Evolutionary conservation across 2,329 filamentous ascomycete genomes (phyloP).

Genomic region (Leptographium radiaticola): DNA sequence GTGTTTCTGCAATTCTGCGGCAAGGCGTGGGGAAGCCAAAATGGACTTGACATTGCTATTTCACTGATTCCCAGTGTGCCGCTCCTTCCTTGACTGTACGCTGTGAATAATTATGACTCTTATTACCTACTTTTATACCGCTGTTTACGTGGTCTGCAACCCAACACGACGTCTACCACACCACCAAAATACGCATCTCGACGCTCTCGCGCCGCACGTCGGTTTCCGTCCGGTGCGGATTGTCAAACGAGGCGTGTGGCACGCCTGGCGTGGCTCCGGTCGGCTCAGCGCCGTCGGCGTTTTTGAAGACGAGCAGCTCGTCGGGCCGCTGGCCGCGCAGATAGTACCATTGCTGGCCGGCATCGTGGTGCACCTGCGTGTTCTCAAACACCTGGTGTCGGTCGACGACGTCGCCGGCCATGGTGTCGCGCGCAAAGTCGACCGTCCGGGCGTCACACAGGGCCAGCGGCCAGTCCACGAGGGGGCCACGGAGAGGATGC

Average conservation of each 20-base stretch:
- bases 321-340: conserved; percentile 10
- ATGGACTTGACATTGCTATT: too few relatives aligned
- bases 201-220: conserved; percentile 9
- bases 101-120: too few relatives aligned
- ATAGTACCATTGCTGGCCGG: conserved; percentile 12
- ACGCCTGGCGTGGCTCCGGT: conserved; percentile 6
- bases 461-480: conserved; percentile 14
- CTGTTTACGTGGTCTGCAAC: not conserved
- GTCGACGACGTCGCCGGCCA: conserved; percentile 13
- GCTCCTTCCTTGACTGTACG: too few relatives aligned
- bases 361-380: conserved; percentile 12
- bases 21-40: too few relatives aligned
- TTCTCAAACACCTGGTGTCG: conserved; percentile 12
- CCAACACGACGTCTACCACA: conserved; percentile 3
- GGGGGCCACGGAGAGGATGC: conserved; percentile 12
- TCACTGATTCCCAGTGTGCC: too few relatives aligned
- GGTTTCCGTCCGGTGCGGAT: conserved; percentile 3
- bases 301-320: conserved; percentile 13
- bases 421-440: conserved; percentile 11
- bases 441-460: conserved; percentile 12
- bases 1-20: too few relatives aligned
- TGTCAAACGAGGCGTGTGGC: conserved; percentile 9
- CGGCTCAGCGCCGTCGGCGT: conserved; percentile 7
- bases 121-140: not conserved
- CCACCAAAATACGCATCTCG: conserved; percentile 10